phyloP scores from a whole-genome alignment of 2,329 filamentous ascomycete species.

The Aplosporella prunicola region DNA sequence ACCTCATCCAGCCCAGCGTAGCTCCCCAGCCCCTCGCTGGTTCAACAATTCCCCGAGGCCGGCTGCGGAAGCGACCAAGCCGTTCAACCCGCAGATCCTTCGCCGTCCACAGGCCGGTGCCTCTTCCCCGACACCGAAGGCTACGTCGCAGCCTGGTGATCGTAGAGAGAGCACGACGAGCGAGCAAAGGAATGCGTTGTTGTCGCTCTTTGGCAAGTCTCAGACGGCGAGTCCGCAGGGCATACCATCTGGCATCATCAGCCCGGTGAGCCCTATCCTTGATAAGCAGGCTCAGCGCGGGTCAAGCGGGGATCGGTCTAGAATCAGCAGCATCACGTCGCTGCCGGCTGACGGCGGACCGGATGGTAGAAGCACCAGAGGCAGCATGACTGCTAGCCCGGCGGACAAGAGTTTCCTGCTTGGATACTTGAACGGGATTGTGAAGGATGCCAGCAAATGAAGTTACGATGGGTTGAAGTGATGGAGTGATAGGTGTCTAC shows the following conservation, averaged over 20 bases:
- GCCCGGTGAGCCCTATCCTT: conserved; percentile 29
- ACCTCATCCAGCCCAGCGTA: conserved; percentile 21
- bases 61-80: conserved; percentile 3
- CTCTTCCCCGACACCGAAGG: conserved; percentile 5
- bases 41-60: conserved; percentile 6
- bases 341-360: conserved; percentile 7
- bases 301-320: conserved; percentile 16
- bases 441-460: conserved; percentile 23
- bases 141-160: conserved; percentile 14
- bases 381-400: conserved; percentile 31
- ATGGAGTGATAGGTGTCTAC: too few relatives aligned
- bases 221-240: conserved; percentile 16
- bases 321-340: conserved; percentile 25
- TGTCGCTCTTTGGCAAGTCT: conserved; percentile 28
- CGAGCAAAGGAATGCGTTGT: conserved; percentile 26
- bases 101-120: conserved; percentile 23
- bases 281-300: conserved; percentile 18
- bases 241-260: conserved; percentile 26
- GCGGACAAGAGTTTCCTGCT: conserved; percentile 69
- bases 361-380: background rate
- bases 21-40: conserved; percentile 15
- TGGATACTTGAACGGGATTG: conserved; percentile 57
- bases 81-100: conserved; percentile 28
- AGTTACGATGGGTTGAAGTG: background rate
- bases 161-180: conserved; percentile 20